These are phyloP conservation scores for Xenosphaeropsis pyriputrescens DNA, from an alignment of 2,329 filamentous ascomycete genomes.

Conservation along the genomic window DNA sequence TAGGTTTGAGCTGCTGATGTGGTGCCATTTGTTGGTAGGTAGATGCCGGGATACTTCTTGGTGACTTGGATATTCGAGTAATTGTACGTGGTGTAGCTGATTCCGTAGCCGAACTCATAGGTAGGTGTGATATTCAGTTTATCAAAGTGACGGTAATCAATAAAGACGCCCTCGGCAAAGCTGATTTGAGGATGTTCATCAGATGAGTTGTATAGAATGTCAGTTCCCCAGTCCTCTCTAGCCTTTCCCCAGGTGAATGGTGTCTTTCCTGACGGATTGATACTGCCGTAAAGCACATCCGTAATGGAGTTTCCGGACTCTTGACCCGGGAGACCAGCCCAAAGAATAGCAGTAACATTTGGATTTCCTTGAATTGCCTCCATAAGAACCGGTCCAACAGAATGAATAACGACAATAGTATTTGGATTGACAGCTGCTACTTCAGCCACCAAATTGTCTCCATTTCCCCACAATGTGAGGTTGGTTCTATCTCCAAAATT, in stretches of 20 bases:
- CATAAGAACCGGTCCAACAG: slow-evolving; percentile 65
- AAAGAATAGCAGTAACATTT: slow-evolving; percentile 74
- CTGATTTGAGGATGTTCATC: slow-evolving; percentile 47
- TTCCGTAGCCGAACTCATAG: slow-evolving; percentile 70
- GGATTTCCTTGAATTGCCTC: slow-evolving; percentile 59
- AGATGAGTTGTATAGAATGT: slow-evolving; percentile 22
- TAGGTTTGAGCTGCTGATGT: slow-evolving; percentile 50
- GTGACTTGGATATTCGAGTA: slow-evolving; percentile 47
- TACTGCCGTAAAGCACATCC: slow-evolving; percentile 67
- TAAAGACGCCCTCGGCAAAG: slow-evolving; percentile 66
- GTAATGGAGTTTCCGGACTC: slow-evolving; percentile 68
- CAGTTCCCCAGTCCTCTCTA: slow-evolving; percentile 25
- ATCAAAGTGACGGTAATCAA: slow-evolving; percentile 72
- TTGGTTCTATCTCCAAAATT: slow-evolving; percentile 87
- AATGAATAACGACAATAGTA: slow-evolving; percentile 85
- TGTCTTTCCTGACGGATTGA: slow-evolving; percentile 62
- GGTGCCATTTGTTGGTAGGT: slow-evolving; percentile 39
- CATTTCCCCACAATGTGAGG: slow-evolving; percentile 74
- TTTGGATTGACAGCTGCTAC: slow-evolving; percentile 69
- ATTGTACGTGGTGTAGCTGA: slow-evolving; percentile 66
- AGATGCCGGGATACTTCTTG: slow-evolving; percentile 9
- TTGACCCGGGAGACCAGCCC: slow-evolving; percentile 73
- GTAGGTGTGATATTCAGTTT: slow-evolving; percentile 43
- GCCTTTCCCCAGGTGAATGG: slow-evolving; percentile 65
- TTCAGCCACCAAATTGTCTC: slow-evolving; percentile 66